Evolutionary conservation across 2,329 filamentous ascomycete genomes (phyloP).

Genomic region (Ophiosphaerella herpotricha): DNA sequence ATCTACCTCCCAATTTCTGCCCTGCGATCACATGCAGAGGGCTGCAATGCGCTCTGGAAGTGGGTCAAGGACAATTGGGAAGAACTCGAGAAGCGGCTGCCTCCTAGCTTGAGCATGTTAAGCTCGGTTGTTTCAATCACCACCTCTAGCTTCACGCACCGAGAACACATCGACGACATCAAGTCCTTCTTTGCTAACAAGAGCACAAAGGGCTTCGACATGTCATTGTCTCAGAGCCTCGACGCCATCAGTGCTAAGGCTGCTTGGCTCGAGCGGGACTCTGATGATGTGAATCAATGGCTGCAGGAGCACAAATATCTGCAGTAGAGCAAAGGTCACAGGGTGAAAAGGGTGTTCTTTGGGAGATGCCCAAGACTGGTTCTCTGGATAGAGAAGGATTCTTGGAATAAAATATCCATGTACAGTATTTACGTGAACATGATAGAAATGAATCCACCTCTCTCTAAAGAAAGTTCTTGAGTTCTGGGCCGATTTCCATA

Average conservation of each 20-base stretch:
- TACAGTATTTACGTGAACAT: neutral
- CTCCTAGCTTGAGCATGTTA: slow-evolving; percentile 84
- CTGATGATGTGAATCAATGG: slow-evolving; percentile 75
- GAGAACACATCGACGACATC: slow-evolving; percentile 75
- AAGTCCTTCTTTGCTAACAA: slow-evolving; percentile 80
- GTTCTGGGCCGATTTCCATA: neutral
- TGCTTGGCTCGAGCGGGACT: slow-evolving; percentile 77
- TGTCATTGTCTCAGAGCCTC: slow-evolving; percentile 84
- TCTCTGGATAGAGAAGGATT: neutral
- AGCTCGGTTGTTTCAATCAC: slow-evolving; percentile 82
- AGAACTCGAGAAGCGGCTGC: slow-evolving; percentile 77
- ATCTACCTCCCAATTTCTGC: slow-evolving; percentile 86
- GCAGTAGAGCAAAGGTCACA: slow-evolving; percentile 19
- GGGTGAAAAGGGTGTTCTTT: too few species aligned
- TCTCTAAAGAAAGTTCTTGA: neutral
- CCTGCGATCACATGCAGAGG: slow-evolving; percentile 75
- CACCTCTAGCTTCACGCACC: slow-evolving; percentile 77
- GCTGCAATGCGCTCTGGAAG: slow-evolving; percentile 77
- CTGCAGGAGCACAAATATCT: slow-evolving; percentile 69
- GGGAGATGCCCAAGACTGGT: neutral
- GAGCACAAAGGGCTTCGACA: slow-evolving; percentile 86
- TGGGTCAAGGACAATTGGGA: slow-evolving; percentile 93
- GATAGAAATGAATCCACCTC: neutral
- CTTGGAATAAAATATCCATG: neutral
- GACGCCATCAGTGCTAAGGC: slow-evolving; percentile 85